Evolutionary conservation across 1,284 basidiomycete species (phyloP).

Genomic region (Agroathelia rolfsii): DNA sequence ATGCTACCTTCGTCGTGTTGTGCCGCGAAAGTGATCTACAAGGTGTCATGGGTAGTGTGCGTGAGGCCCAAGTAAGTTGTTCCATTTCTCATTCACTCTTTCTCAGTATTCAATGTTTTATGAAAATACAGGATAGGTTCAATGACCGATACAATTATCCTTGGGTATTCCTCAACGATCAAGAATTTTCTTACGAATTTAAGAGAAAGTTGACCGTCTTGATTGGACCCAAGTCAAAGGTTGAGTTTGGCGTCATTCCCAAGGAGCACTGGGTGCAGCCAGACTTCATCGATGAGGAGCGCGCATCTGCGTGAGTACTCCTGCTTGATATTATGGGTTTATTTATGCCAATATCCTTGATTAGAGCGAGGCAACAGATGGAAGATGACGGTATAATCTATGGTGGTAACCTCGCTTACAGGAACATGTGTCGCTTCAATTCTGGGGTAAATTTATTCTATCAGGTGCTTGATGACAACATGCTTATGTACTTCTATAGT

Average conservation of each 20-base stretch:
- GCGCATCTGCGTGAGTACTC: constrained; percentile 37
- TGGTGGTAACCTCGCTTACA: constrained; percentile 25
- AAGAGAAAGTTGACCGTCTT: constrained; percentile 33
- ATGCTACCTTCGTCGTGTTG: constrained; percentile 57
- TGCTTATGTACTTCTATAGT: constrained; percentile 37
- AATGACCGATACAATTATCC: constrained; percentile 60
- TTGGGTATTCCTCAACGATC: constrained; percentile 70
- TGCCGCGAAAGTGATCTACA: constrained; percentile 36
- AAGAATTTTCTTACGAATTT: constrained; percentile 64
- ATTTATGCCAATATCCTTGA: too few relatives aligned
- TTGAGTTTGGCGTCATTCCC: not conserved
- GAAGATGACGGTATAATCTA: constrained; percentile 39
- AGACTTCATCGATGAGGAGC: constrained; percentile 27
- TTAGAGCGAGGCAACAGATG: constrained; percentile 66
- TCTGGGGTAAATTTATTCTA: constrained; percentile 68
- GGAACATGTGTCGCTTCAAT: constrained; percentile 17
- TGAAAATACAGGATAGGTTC: constrained; percentile 51
- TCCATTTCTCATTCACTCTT: not conserved
- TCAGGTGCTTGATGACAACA: constrained; percentile 43
- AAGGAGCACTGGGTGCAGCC: constrained; percentile 20
- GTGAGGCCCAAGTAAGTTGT: not conserved
- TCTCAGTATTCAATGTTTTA: not conserved
- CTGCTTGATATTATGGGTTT: too few relatives aligned
- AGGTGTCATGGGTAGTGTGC: constrained; percentile 23
- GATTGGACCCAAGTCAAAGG: not conserved